Conservation (phyloP, 371 early-diverging fungal genomes). For the Lichtheimia hyalospora region DNA sequence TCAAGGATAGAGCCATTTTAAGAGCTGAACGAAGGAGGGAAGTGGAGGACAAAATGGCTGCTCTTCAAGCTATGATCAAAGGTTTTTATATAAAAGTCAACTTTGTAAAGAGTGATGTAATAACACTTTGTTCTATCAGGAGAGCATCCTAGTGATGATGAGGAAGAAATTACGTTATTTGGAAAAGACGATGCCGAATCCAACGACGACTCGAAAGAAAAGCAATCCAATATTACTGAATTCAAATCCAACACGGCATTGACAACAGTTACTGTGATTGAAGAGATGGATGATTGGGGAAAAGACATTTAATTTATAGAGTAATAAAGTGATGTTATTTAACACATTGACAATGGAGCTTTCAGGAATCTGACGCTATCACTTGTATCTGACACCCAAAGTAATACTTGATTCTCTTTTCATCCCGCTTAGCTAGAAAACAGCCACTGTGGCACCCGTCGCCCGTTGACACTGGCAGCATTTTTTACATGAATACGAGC, state of each 20-base stretch:
- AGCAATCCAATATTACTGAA: constrained; percentile 44
- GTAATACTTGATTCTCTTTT: too few species aligned
- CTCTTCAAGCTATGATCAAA: constrained; percentile 42
- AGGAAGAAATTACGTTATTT: constrained; percentile 5
- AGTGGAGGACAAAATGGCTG: constrained; percentile 44
- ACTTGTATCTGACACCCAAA: too few species aligned
- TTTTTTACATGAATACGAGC: constrained; percentile 2
- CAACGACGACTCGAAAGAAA: constrained; percentile 14
- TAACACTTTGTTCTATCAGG: too few species aligned
- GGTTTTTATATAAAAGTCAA: constrained; percentile 14
- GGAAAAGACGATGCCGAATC: constrained; percentile 8
- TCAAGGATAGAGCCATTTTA: constrained; percentile 53
- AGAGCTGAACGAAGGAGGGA: constrained; percentile 43
- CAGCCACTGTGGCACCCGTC: too few species aligned
- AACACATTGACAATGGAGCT: too few species aligned
- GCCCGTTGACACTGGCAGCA: background rate
- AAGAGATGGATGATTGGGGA: constrained; percentile 54
- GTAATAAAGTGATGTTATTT: too few species aligned
- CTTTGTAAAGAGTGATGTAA: background rate
- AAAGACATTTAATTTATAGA: constrained; percentile 1
- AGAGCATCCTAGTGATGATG: background rate
- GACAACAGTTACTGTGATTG: constrained; percentile 75
- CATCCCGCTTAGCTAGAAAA: too few species aligned
- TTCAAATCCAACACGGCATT: constrained; percentile 57
- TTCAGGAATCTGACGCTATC: too few species aligned